phyloP scores from a whole-genome alignment of 2,329 filamentous ascomycete genomes.

The Cladorrhinum sp. region DNA sequence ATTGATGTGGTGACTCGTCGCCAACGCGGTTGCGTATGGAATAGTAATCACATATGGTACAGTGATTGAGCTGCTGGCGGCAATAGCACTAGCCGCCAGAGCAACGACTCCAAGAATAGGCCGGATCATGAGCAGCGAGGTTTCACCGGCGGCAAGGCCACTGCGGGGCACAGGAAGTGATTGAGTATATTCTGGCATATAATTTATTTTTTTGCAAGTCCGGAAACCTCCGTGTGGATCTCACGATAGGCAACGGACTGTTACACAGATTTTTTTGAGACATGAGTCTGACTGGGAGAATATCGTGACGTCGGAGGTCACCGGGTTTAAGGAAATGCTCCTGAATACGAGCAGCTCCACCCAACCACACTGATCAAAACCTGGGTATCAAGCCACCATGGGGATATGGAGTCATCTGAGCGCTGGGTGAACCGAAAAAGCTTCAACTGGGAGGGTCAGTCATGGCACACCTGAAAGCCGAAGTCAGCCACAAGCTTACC shows the following conservation, averaged over 20 bases:
- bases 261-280: neutral
- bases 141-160: conserved; percentile 3
- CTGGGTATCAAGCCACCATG: neutral
- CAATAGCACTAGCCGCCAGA: conserved; percentile 8
- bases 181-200: neutral
- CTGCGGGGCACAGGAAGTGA: neutral
- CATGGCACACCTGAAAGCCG: neutral
- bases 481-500: neutral
- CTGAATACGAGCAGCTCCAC: neutral
- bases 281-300: neutral
- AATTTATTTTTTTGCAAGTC: neutral
- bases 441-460: neutral
- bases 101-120: neutral
- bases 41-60: neutral
- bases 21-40: neutral
- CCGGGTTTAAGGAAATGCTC: neutral
- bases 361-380: neutral
- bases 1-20: neutral
- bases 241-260: neutral
- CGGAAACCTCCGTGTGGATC: neutral
- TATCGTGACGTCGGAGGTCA: neutral
- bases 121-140: conserved; percentile 2
- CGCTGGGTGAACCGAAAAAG: neutral
- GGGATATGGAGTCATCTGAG: neutral
- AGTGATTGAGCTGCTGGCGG: neutral